Base-by-base conservation (phyloP, 2,329 filamentous ascomycete species). In the Fusarium illudens region DNA sequence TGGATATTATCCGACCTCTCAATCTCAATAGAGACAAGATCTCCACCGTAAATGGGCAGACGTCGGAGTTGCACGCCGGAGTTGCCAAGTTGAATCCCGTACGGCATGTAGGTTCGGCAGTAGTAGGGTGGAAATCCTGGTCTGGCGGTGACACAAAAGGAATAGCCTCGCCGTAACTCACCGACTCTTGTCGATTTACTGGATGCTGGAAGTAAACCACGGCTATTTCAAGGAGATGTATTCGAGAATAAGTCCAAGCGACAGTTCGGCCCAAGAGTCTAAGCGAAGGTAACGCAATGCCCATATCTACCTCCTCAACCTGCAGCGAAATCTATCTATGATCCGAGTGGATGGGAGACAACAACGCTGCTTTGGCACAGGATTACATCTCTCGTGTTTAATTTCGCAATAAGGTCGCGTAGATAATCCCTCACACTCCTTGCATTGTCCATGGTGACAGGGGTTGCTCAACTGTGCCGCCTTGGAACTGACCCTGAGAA, bases 401-500 rank as follows among this genome's bases (percentile, higher is more conserved):
- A 8, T 25, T 22, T 20, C 13, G 12, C 19, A 33, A 7, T 4
- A 11, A 27, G 20, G 25, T 44, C 22, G 5, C 22, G 8, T 2
- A 25, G 20, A n/a, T n/a, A 20, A 8, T 2, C 29, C 7, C 13
- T 48, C 6, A n/a, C 4, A 17, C 17, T 4, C 12, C 15, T 32
- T 49, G 15, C 17, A 61, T 55, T 4, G 19, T 48, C 60, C 57
- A 68, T 20, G 48, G 33, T n/a, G 42, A 22, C 11, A 48, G 22
- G 6, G 17, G 12, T 25, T 39, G 64, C 12, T 49, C n/a, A 25
- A 27, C 10, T 20, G 30, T 53, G 13, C 12, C 54, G 39, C 29
- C 60, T 9, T 33, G 44, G 2, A 6, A 15, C 15, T 50, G 20
- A 3, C 12, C 62, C 44, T 64, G 44, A 36, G 61, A 71, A 30